Conservation (phyloP, 2,329 filamentous ascomycete genomes). For the Pestalotiopsis sp. region DNA sequence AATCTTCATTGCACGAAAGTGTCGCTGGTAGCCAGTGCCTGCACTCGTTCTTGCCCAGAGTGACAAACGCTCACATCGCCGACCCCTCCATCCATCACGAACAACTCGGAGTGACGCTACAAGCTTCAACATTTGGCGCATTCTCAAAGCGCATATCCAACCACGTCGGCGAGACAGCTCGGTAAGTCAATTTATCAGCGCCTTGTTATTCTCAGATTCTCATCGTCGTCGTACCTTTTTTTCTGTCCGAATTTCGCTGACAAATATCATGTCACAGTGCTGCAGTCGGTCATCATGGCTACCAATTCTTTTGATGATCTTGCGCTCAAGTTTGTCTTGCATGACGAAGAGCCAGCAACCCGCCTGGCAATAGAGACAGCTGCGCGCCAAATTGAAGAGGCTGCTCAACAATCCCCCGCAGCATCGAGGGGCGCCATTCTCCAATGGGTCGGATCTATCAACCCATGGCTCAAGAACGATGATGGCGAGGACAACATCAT, state of each 20-base stretch:
- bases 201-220: background rate
- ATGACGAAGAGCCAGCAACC: conserved; percentile 42
- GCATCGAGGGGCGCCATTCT: conserved; percentile 48
- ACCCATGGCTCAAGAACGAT: conserved; percentile 51
- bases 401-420: conserved; percentile 21
- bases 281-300: conserved; percentile 40
- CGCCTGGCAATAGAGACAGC: conserved; percentile 36
- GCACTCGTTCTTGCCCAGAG: too few relatives aligned
- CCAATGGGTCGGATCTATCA: conserved; percentile 57
- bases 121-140: background rate
- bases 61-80: too few relatives aligned
- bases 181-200: background rate
- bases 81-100: too few relatives aligned
- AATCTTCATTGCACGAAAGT: background rate
- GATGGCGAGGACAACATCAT: conserved; percentile 49
- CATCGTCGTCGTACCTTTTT: background rate
- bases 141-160: background rate
- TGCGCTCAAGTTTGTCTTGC: conserved; percentile 56
- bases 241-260: background rate
- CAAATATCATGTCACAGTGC: background rate
- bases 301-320: conserved; percentile 43
- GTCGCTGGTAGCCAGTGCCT: too few relatives aligned
- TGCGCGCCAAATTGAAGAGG: conserved; percentile 44
- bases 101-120: background rate
- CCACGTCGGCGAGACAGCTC: background rate